phyloP scores from a whole-genome alignment of 2,329 filamentous ascomycete species.

The Botryotinia convoluta region DNA sequence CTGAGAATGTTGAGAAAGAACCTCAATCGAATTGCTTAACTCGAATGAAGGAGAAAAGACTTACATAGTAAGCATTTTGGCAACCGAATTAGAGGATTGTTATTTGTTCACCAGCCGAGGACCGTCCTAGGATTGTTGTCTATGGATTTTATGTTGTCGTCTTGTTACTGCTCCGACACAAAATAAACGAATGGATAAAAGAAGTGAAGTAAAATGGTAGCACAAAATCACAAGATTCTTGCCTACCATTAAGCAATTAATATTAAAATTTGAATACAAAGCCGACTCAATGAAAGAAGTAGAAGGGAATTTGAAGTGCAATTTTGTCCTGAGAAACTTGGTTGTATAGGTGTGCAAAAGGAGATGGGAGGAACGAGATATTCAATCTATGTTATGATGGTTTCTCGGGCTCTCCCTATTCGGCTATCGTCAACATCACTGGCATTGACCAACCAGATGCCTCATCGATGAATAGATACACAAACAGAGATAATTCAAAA shows the following conservation, averaged over 20 bases:
- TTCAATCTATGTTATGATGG: not conserved
- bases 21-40: not conserved
- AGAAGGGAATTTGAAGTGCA: not conserved
- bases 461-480: not conserved
- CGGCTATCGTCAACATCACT: not conserved
- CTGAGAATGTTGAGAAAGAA: not conserved
- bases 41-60: conserved; percentile 1
- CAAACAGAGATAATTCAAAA: not conserved
- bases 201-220: not conserved
- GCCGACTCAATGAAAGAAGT: not conserved
- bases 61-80: conserved; percentile 28
- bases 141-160: not conserved
- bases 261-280: conserved; percentile 3
- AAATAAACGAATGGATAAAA: not conserved
- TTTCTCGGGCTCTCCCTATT: not conserved
- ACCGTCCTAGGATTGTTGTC: not conserved
- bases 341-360: not conserved
- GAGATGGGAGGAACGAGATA: not conserved
- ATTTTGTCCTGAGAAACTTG: not conserved
- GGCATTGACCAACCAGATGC: not conserved
- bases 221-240: not conserved
- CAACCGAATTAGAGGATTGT: not conserved
- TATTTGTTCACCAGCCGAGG: not conserved
- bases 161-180: not conserved
- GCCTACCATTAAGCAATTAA: not conserved